A percentile compares a stretch with the other conserved stretches of the same genome.
These are phyloP conservation scores for Kokia cookei DNA, from an alignment of 441 rosid species.

Conservation along the genomic window DNA sequence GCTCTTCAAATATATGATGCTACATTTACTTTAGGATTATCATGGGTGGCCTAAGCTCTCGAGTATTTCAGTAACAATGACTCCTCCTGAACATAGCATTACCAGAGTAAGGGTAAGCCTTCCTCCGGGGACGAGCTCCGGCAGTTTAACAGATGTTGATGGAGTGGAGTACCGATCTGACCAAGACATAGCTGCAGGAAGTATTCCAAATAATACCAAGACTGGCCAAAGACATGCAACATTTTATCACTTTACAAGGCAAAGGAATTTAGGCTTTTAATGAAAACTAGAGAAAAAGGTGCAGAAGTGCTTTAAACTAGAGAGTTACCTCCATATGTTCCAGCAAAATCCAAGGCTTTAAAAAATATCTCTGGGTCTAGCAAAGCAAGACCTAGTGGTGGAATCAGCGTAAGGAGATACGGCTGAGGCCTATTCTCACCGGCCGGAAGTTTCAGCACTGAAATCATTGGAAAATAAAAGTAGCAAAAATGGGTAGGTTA, in stretches of 20 bases:
- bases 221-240: constrained; percentile 30
- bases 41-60: constrained; percentile 27
- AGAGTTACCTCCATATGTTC: constrained; percentile 77
- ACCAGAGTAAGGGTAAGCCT: constrained; percentile 50
- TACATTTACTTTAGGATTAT: background rate
- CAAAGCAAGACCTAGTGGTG: constrained; percentile 62
- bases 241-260: background rate
- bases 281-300: background rate
- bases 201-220: constrained; percentile 66
- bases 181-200: constrained; percentile 95
- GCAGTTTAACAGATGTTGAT: constrained; percentile 24
- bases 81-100: constrained; percentile 54
- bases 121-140: constrained; percentile 71
- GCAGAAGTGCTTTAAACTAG: background rate
- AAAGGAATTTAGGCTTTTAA: background rate
- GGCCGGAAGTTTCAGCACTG: constrained; percentile 71
- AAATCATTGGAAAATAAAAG: constrained; percentile 5
- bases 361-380: constrained; percentile 91
- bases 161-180: constrained; percentile 61
- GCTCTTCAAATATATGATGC: background rate
- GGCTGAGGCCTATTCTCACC: constrained; percentile 57
- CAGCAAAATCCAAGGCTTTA: constrained; percentile 92
- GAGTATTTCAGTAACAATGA: constrained; percentile 52
- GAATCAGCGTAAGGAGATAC: constrained; percentile 72
- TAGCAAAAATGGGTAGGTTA: background rate